Base-by-base conservation (phyloP, 306 rosid species). In the Casuarina equisetifolia region DNA sequence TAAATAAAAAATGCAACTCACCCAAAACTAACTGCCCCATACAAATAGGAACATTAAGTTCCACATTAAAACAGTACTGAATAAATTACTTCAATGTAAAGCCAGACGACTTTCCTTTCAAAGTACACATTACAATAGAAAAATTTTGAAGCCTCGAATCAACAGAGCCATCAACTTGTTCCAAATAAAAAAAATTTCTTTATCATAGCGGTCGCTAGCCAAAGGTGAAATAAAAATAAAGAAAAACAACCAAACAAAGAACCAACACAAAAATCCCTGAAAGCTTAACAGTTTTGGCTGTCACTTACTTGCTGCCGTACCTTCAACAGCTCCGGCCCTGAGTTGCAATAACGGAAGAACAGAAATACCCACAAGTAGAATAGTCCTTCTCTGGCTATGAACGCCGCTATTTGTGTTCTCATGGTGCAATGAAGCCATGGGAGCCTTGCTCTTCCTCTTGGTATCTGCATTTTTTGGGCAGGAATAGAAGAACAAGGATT, bases 271-370 rank as follows among this genome's bases (percentile, higher is more conserved):
- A 46, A 75, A 58, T 49, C 39, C 16, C 16, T 50, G 40, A 38
- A 49, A 58, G 62, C 43, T 51, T n/a, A 36, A 76, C 11, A n/a
- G 69, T 51, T 8, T 72, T 36, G 53, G 2, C 5, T 4, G 32
- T 55, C 16, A 79, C 83, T 84, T 69, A 86, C 96, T 77, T 44
- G 86, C 20, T 36, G 76, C 40, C 61, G 79, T 76, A 53, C 80
- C 75, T 74, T 88, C 88, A 74, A 89, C 67, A 82, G 98, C 97
- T 8, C 66, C 45, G 43, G 89, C 98, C 42, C 64, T 86, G 54
- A 87, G 85, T 12, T 86, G 89, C 42, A 93, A 77, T 35, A 91
- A 75, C 0, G 99, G 99, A 80, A 92, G 85, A 82, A 90, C 78
- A 5, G 92, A 77, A 63, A 92, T 62, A 40, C 94, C 93, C 82